Evolutionary conservation across 1,284 basidiomycete genomes (phyloP), one percentile per base, ranked within the genome.

Genomic region (Lentinula novae-zelandiae): DNA sequence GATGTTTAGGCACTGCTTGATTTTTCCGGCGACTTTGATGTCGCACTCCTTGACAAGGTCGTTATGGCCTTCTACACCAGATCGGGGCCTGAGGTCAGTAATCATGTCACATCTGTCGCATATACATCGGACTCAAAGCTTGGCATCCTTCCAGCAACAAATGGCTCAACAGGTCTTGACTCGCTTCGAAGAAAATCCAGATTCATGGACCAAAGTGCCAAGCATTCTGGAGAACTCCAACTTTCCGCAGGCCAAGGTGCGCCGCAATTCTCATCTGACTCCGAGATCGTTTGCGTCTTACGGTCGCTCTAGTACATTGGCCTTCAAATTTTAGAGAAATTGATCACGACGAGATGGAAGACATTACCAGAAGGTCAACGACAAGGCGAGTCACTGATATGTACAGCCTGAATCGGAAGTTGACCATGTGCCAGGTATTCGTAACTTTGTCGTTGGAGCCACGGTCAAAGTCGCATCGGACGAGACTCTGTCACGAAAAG

Each of bases 141-240:
- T 7, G 15, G 17, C 40, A 6, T 67, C 56, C 67, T 63, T 67
- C 39, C 67, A 97, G 93, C 94, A 94, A 90, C 90, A 93, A 85
- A 75, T 88, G 72, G 94, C 95, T 20, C 95, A 96, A 74, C 88
- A 90, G 71, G 82, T 93, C 62, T 83, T 98, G 65, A 96, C 95
- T 9, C 95, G 97, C 73, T 93, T 99, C 71, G 95, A 99, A 75
- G 97, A 99, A 67, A 85, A 95, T 75, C 92, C 94, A n/a, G 97
- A 99, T 63, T 89, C 95, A 52, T 99, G 97, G 97, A 96, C 96
- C 66, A 86, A 94, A 71, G 97, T 99, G 1, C 97, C 97, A 38
- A 90, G 92, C 64, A 92, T 99, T 68, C 81, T 99, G 60, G 95
- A 98, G 72, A 82, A 83, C 62, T 93, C 94, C 9, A 80, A 82